A percentile compares a stretch with the other conserved stretches of the same genome.
phyloP scores from a whole-genome alignment of 164 flowering plant genomes.

The Vitis cinerea region DNA sequence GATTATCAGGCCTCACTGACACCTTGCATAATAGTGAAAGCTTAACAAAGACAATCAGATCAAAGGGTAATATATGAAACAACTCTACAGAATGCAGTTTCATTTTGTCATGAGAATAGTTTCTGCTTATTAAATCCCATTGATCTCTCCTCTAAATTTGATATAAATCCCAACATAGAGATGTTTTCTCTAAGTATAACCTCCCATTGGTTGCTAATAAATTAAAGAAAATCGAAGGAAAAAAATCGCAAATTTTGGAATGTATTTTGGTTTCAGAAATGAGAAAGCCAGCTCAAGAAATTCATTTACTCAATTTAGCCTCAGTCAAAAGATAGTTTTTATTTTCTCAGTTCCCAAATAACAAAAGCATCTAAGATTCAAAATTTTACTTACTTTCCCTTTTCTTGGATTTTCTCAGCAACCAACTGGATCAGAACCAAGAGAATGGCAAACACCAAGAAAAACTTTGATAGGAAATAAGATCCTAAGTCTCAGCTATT shows the following conservation, averaged over 20 bases:
- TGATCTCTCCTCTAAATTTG: too few species aligned
- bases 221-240: background rate
- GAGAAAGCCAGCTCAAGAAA: background rate
- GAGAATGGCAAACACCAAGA: background rate
- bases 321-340: background rate
- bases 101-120: too few species aligned
- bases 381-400: background rate
- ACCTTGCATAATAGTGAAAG: background rate
- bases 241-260: background rate
- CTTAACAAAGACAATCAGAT: too few species aligned
- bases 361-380: background rate
- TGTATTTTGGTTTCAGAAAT: background rate
- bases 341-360: background rate
- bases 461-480: background rate
- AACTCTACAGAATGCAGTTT: too few species aligned
- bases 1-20: background rate
- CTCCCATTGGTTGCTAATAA: too few species aligned
- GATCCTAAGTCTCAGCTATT: background rate
- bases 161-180: too few species aligned
- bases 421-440: slow-evolving; percentile 2
- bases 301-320: background rate
- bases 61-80: too few species aligned
- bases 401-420: background rate
- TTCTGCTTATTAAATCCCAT: too few species aligned
- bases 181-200: too few species aligned